Evolutionary conservation across 495 filamentous ascomycete genomes (phyloP).

Genomic region (Cudoniella acicularis): DNA sequence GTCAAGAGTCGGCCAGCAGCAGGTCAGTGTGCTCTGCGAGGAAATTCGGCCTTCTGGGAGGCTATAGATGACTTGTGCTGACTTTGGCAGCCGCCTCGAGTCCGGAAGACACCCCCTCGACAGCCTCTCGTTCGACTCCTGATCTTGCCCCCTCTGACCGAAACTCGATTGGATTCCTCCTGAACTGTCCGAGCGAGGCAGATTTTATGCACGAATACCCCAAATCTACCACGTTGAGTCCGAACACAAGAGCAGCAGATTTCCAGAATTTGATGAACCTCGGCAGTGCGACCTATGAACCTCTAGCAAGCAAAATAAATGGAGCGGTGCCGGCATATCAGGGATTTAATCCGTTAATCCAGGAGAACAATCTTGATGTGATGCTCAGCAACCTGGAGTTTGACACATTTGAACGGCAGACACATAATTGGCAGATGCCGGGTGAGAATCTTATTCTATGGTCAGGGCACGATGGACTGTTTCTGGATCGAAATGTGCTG

Average conservation of each 20-base stretch:
- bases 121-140: slow-evolving; percentile 11
- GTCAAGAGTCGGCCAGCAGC: slow-evolving; percentile 20
- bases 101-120: slow-evolving; percentile 9
- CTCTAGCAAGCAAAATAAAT: neutral
- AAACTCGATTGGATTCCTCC: slow-evolving; percentile 27
- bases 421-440: slow-evolving; percentile 19
- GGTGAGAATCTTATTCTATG: slow-evolving; percentile 19
- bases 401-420: slow-evolving; percentile 16
- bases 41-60: neutral
- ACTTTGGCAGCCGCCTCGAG: slow-evolving; percentile 15
- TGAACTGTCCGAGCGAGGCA: slow-evolving; percentile 19
- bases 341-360: slow-evolving; percentile 5
- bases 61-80: neutral
- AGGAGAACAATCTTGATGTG: slow-evolving; percentile 16
- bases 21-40: slow-evolving; percentile 2
- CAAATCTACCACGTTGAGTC: slow-evolving; percentile 15
- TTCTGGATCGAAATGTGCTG: slow-evolving; percentile 17
- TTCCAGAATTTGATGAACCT: neutral
- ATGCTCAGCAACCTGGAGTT: slow-evolving; percentile 21
- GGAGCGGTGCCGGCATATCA: slow-evolving; percentile 1
- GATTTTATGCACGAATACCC: slow-evolving; percentile 25
- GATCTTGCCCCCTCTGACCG: slow-evolving; percentile 20
- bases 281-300: neutral
- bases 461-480: slow-evolving; percentile 10
- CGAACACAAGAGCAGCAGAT: neutral